phyloP scores from a whole-genome alignment of 2,329 filamentous ascomycete genomes.

The Monosporascus sp. region DNA sequence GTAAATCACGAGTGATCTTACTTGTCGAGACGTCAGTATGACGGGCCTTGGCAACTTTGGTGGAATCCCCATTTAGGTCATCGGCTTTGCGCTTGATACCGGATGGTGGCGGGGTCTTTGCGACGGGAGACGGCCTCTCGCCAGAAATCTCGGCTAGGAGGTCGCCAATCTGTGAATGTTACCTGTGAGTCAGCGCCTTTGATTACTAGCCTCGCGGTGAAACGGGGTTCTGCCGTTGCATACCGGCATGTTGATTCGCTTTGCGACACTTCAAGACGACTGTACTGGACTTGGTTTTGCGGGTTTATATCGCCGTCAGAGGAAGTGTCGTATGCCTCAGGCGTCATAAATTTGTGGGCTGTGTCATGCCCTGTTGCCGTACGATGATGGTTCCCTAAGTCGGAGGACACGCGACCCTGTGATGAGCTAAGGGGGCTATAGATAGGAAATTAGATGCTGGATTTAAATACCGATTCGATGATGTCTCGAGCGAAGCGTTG shows the following conservation, averaged over 20 bases:
- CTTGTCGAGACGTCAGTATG: slow-evolving; percentile 23
- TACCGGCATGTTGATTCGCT: slow-evolving; percentile 32
- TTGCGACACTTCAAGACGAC: slow-evolving; percentile 9
- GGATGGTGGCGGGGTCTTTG: slow-evolving; percentile 24
- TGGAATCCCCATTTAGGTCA: slow-evolving; percentile 29
- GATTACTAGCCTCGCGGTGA: not conserved
- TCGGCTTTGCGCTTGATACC: slow-evolving; percentile 54
- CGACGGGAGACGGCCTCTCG: slow-evolving; percentile 37
- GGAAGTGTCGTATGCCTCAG: slow-evolving; percentile 14
- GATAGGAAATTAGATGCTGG: not conserved
- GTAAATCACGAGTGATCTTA: slow-evolving; percentile 20
- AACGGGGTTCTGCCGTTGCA: slow-evolving; percentile 13
- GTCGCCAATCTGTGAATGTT: slow-evolving; percentile 43
- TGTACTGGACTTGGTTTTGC: slow-evolving; percentile 7
- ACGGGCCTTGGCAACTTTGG: slow-evolving; percentile 22
- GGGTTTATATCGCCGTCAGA: slow-evolving; percentile 18
- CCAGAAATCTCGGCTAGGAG: slow-evolving; percentile 60
- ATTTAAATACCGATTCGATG: not conserved
- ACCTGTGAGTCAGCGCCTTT: slow-evolving; percentile 16
- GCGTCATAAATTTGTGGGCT: slow-evolving; percentile 24
- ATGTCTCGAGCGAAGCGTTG: not conserved
- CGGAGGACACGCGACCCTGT: not conserved
- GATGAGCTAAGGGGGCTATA: not conserved
- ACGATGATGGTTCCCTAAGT: not conserved
- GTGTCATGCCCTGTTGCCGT: slow-evolving; percentile 18